Evolutionary conservation across 1,284 basidiomycete genomes (phyloP).

Genomic region (Fistulina hepatica): DNA sequence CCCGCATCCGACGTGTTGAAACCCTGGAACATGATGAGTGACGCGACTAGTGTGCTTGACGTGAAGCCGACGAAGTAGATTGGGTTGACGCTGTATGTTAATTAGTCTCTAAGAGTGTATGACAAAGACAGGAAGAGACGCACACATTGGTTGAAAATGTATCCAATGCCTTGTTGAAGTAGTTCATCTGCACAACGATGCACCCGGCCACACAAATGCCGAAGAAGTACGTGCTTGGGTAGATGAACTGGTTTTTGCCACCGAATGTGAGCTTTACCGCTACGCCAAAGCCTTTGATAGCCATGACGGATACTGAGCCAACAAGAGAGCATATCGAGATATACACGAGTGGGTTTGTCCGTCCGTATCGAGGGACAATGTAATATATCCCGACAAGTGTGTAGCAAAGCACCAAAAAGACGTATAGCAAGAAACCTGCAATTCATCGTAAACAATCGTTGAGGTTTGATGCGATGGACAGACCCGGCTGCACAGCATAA

Average conservation of each 20-base stretch:
- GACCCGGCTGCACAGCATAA: slow-evolving; percentile 86
- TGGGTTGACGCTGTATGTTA: slow-evolving; percentile 75
- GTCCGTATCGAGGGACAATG: slow-evolving; percentile 82
- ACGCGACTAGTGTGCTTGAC: slow-evolving; percentile 90
- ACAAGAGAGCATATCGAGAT: slow-evolving; percentile 87
- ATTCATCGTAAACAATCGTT: slow-evolving; percentile 2
- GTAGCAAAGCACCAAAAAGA: slow-evolving; percentile 76
- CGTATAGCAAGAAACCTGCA: slow-evolving; percentile 82
- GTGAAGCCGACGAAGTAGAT: slow-evolving; percentile 99
- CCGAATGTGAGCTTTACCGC: slow-evolving; percentile 81
- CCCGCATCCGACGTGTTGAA: slow-evolving; percentile 84
- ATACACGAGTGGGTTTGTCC: slow-evolving; percentile 84
- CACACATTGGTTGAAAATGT: slow-evolving; percentile 97
- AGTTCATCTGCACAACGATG: slow-evolving; percentile 96
- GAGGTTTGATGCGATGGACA: slow-evolving; percentile 16
- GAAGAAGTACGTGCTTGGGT: slow-evolving; percentile 93
- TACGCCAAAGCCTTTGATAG: slow-evolving; percentile 81
- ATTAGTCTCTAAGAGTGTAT: not conserved
- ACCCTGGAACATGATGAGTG: slow-evolving; percentile 92
- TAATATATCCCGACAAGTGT: slow-evolving; percentile 80
- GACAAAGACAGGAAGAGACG: slow-evolving; percentile 24
- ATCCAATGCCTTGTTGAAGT: slow-evolving; percentile 98
- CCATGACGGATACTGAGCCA: slow-evolving; percentile 74
- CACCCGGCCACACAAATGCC: slow-evolving; percentile 76
- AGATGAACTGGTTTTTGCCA: slow-evolving; percentile 93